A percentile compares a stretch with the other conserved stretches of the same genome.
phyloP scores from a whole-genome alignment of 2,329 filamentous ascomycete species.

The Chaetomium strumarium region DNA sequence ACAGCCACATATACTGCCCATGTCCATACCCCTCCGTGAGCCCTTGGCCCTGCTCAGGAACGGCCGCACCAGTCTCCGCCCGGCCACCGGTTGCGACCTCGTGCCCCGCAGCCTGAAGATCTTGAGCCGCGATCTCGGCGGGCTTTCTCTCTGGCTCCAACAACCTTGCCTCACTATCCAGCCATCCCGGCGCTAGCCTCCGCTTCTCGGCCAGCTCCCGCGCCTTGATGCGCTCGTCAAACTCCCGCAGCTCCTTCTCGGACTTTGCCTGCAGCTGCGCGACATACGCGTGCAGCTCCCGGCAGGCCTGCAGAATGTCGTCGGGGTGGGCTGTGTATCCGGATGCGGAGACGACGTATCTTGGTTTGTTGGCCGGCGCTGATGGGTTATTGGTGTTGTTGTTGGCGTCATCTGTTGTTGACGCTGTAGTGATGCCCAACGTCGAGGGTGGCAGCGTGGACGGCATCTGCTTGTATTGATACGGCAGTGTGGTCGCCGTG shows the following conservation, averaged over 20 bases:
- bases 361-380: slow-evolving; percentile 42
- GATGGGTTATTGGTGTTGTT: slow-evolving; percentile 19
- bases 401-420: slow-evolving; percentile 21
- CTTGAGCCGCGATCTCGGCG: slow-evolving; percentile 24
- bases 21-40: slow-evolving; percentile 43
- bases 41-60: slow-evolving; percentile 40
- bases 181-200: slow-evolving; percentile 71
- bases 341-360: slow-evolving; percentile 71
- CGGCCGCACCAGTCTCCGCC: background rate
- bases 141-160: slow-evolving; percentile 58
- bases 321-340: slow-evolving; percentile 82
- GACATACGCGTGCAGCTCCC: slow-evolving; percentile 70
- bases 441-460: slow-evolving; percentile 75
- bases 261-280: slow-evolving; percentile 62
- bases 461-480: slow-evolving; percentile 88
- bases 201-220: slow-evolving; percentile 74
- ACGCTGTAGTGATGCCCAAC: slow-evolving; percentile 37
- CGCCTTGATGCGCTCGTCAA: slow-evolving; percentile 60
- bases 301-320: slow-evolving; percentile 77
- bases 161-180: slow-evolving; percentile 66
- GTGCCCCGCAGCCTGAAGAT: slow-evolving; percentile 32
- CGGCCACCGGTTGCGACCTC: slow-evolving; percentile 31
- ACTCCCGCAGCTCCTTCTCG: slow-evolving; percentile 58
- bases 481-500: slow-evolving; percentile 82
- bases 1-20: background rate